Conservation (phyloP, 192 early-diverging fungal genomes). For the Backusella tarrabulga region DNA sequence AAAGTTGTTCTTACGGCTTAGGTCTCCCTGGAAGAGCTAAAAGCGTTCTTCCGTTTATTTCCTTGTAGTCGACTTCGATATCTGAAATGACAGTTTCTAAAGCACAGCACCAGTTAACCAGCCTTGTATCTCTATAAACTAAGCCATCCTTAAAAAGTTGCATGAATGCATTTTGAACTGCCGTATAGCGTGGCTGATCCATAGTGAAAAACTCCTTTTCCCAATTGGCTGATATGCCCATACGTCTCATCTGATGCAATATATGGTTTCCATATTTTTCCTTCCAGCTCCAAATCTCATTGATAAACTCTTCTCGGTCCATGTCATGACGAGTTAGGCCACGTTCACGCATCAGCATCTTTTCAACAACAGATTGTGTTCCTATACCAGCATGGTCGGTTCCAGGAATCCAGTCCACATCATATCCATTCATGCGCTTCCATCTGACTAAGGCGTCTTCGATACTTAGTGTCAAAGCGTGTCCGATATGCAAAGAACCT, state of each 20-base stretch:
- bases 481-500: constrained; percentile 91
- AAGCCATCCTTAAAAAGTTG: constrained; percentile 83
- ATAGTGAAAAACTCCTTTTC: constrained; percentile 84
- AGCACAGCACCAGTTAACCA: constrained; percentile 96
- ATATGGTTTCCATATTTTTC: constrained; percentile 74
- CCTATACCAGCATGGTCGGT: constrained; percentile 98
- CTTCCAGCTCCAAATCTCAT: constrained; percentile 90
- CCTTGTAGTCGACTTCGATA: constrained; percentile 90
- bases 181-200: constrained; percentile 69
- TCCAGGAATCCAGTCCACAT: constrained; percentile 91
- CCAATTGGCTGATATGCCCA: constrained; percentile 93
- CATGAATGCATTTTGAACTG: constrained; percentile 92
- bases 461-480: constrained; percentile 88
- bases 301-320: constrained; percentile 80
- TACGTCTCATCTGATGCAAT: constrained; percentile 73
- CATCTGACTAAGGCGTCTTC: constrained; percentile 76
- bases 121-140: constrained; percentile 86
- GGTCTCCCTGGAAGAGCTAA: constrained; percentile 76
- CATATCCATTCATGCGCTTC: constrained; percentile 91
- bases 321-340: constrained; percentile 74
- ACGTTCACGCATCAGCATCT: constrained; percentile 73
- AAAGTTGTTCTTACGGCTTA: constrained; percentile 46
- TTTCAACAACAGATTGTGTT: constrained; percentile 95
- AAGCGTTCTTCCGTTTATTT: constrained; percentile 69
- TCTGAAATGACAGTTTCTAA: constrained; percentile 95